Conservation (phyloP, 805 yeast species). For the Metschnikowia dekortorum region DNA sequence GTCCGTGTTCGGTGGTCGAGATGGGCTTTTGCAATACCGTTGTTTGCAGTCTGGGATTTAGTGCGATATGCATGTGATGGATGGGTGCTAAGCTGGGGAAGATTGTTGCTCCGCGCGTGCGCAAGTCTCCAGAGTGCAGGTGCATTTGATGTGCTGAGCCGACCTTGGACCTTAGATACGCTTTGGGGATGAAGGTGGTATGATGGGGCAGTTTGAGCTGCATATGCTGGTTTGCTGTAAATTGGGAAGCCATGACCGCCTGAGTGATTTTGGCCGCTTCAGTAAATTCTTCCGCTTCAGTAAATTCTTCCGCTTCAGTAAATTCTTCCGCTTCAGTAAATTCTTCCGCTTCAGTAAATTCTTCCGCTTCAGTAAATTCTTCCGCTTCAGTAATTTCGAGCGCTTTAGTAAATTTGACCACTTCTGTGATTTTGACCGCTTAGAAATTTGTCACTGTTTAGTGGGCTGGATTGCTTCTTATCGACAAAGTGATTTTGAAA, state of each 20-base stretch:
- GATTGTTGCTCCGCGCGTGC: not conserved
- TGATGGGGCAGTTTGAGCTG: not conserved
- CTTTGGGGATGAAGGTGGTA: not conserved
- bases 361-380: too few relatives aligned
- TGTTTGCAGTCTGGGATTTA: not conserved
- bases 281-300: too few relatives aligned
- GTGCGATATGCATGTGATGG: constrained; percentile 3
- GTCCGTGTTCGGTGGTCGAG: not conserved
- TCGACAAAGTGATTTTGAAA: not conserved
- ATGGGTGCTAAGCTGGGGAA: not conserved
- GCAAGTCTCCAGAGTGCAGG: not conserved
- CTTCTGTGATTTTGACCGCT: too few relatives aligned
- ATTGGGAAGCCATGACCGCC: too few relatives aligned
- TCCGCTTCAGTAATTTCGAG: too few relatives aligned
- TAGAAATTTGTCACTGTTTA: too few relatives aligned
- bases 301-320: too few relatives aligned
- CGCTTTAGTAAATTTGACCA: too few relatives aligned
- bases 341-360: too few relatives aligned
- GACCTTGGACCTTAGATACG: not conserved
- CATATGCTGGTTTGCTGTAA: not conserved
- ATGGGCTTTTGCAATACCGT: not conserved
- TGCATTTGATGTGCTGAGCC: not conserved
- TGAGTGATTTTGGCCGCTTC: too few relatives aligned
- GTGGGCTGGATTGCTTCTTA: too few relatives aligned
- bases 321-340: too few relatives aligned